These are phyloP conservation scores for Sphaerobolus stellatus DNA, from an alignment of 1,284 basidiomycete species.

Conservation along the genomic window DNA sequence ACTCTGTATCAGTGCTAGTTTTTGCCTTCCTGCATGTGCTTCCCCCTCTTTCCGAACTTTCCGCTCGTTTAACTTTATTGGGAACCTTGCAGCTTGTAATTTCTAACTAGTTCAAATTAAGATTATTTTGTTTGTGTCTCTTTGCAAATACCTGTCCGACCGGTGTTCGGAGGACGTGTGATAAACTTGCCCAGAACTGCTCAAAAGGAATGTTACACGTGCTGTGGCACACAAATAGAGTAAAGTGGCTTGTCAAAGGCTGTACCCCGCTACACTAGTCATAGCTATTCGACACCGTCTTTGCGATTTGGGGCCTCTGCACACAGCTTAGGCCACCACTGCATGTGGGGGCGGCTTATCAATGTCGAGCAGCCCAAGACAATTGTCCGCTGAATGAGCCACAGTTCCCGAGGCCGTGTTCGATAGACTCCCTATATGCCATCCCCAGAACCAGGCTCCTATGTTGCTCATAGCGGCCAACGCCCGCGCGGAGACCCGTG, in stretches of 20 bases:
- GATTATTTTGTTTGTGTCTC: too few species aligned
- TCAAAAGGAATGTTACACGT: too few species aligned
- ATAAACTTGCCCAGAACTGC: too few species aligned
- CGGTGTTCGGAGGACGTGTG: too few species aligned
- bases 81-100: slow-evolving; percentile 4
- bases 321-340: too few species aligned
- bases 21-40: slow-evolving; percentile 3
- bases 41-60: neutral
- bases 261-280: too few species aligned
- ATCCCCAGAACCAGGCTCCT: slow-evolving; percentile 11
- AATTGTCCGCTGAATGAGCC: neutral
- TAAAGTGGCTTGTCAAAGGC: too few species aligned
- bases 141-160: too few species aligned
- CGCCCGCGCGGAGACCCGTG: slow-evolving; percentile 56
- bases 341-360: too few species aligned
- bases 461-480: slow-evolving; percentile 41
- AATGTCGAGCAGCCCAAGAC: slow-evolving; percentile 6
- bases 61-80: neutral
- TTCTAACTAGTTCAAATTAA: slow-evolving; percentile 7
- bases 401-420: neutral
- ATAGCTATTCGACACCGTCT: too few species aligned
- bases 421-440: neutral
- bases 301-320: too few species aligned
- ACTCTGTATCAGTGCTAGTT: slow-evolving; percentile 10
- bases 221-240: too few species aligned